Evolutionary conservation across 2,329 filamentous ascomycete species (phyloP).

Genomic region (Trichoderma gracile): DNA sequence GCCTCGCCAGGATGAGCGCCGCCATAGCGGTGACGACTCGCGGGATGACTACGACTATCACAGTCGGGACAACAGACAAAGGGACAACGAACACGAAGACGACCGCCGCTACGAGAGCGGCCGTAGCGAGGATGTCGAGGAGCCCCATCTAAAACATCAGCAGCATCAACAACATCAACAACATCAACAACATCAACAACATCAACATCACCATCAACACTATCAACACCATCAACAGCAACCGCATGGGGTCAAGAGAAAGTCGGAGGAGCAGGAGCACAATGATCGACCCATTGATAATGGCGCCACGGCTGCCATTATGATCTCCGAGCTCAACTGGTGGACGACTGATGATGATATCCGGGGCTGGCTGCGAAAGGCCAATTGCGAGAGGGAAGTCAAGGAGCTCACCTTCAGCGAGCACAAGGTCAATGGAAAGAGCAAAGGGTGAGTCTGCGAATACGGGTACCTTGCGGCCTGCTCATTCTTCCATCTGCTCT

Average conservation of each 20-base stretch:
- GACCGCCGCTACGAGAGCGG: conserved; percentile 35
- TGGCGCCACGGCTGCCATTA: conserved; percentile 67
- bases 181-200: conserved; percentile 26
- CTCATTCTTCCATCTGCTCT: neutral
- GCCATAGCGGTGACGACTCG: conserved; percentile 35
- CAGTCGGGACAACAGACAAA: neutral
- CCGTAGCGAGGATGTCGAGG: conserved; percentile 30
- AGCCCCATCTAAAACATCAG: conserved; percentile 12
- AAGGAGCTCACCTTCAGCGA: conserved; percentile 96
- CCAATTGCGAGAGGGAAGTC: conserved; percentile 79
- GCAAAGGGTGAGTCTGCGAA: conserved; percentile 73
- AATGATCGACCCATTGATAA: conserved; percentile 61
- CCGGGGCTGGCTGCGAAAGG: conserved; percentile 78
- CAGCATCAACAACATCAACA: too few species aligned
- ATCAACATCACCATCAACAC: too few species aligned
- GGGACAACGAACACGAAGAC: conserved; percentile 42
- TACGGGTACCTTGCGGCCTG: neutral
- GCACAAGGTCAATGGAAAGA: conserved; percentile 98
- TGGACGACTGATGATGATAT: conserved; percentile 97
- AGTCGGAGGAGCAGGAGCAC: conserved; percentile 49
- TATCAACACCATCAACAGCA: conserved; percentile 7
- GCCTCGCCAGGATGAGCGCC: conserved; percentile 43
- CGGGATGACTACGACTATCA: conserved; percentile 38
- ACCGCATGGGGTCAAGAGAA: conserved; percentile 59
- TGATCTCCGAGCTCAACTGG: conserved; percentile 91